phyloP scores from a whole-genome alignment of 2,329 filamentous ascomycete genomes.

The Pseudogymnoascus sp. region DNA sequence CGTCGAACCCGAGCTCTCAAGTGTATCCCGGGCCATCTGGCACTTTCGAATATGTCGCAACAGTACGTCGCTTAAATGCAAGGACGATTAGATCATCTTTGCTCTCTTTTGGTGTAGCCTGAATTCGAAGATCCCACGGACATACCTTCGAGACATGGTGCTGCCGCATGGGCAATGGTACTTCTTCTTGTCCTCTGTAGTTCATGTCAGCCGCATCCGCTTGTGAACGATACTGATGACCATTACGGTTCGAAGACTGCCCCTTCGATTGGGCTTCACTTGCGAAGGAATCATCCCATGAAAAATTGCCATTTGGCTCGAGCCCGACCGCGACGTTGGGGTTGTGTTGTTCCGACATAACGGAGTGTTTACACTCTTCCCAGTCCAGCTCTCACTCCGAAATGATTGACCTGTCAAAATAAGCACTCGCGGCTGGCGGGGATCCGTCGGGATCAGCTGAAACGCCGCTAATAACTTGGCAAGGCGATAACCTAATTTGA shows the following conservation, averaged over 20 bases:
- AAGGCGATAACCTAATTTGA: not conserved
- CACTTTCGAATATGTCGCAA: not conserved
- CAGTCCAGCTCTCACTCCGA: not conserved
- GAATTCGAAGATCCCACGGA: not conserved
- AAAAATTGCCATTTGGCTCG: not conserved
- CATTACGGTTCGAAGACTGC: not conserved
- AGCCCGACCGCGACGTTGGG: not conserved
- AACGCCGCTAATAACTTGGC: not conserved
- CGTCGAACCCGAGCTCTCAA: not conserved
- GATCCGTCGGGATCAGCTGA: not conserved
- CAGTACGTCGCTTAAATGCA: not conserved
- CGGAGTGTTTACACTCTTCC: not conserved
- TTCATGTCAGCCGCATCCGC: not conserved
- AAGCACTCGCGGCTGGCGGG: not conserved
- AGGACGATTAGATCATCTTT: not conserved
- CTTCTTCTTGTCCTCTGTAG: not conserved
- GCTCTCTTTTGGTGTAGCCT: not conserved
- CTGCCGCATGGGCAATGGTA: conserved; percentile 2
- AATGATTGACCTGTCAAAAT: not conserved
- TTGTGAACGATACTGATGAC: not conserved
- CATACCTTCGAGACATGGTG: not conserved
- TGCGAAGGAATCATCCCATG: not conserved
- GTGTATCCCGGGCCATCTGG: not conserved
- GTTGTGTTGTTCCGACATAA: not conserved
- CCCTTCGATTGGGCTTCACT: not conserved